Evolutionary conservation across 768 basidiomycete species (phyloP).

Genomic region (Trichaptum fuscoviolaceum): DNA sequence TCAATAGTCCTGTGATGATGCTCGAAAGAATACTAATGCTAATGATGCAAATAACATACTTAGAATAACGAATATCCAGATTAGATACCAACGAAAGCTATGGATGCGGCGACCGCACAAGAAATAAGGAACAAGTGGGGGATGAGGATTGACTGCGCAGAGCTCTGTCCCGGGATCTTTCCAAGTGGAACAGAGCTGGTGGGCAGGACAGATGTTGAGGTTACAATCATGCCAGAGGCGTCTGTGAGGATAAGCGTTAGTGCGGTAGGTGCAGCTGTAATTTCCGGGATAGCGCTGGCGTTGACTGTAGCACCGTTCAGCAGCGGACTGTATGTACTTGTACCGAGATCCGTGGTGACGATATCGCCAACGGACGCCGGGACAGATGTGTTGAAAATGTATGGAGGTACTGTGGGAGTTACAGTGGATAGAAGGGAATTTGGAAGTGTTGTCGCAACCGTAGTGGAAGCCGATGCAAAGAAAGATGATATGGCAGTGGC

Average conservation of each 20-base stretch:
- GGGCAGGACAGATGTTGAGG: constrained; percentile 45
- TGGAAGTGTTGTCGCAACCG: constrained; percentile 63
- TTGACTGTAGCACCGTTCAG: constrained; percentile 39
- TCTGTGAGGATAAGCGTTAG: constrained; percentile 57
- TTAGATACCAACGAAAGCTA: not conserved
- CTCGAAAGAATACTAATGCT: not conserved
- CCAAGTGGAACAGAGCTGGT: constrained; percentile 52
- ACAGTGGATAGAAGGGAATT: constrained; percentile 68
- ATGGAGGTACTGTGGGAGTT: constrained; percentile 54
- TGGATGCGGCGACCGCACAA: not conserved
- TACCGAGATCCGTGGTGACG: constrained; percentile 57
- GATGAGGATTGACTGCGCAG: not conserved
- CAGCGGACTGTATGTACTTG: constrained; percentile 64
- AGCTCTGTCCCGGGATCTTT: constrained; percentile 54
- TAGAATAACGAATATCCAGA: not conserved
- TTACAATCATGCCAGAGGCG: constrained; percentile 44
- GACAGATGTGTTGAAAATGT: constrained; percentile 66
- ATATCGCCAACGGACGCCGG: constrained; percentile 49
- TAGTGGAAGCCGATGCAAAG: constrained; percentile 58
- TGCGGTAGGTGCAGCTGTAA: constrained; percentile 45
- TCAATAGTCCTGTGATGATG: not conserved
- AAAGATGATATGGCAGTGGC: constrained; percentile 40
- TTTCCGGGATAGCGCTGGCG: constrained; percentile 50
- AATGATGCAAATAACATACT: not conserved
- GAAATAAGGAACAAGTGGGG: not conserved